A percentile compares a stretch with the other conserved stretches of the same genome.
Conservation (phyloP, 1,284 basidiomycete species). For the Ustilago esculenta region DNA sequence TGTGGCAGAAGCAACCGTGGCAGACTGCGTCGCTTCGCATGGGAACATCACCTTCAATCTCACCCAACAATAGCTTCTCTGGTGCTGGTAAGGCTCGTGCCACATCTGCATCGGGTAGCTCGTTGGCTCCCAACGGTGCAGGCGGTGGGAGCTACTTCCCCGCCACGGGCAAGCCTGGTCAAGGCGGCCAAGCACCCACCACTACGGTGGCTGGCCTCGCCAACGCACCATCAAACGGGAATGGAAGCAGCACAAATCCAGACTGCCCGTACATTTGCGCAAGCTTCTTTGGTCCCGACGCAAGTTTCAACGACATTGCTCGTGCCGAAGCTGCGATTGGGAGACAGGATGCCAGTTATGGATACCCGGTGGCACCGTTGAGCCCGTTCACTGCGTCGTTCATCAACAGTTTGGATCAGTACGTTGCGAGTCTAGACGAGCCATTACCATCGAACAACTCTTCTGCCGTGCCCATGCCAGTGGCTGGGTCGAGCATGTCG, state of each 20-base stretch:
- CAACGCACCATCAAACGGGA: constrained; percentile 8
- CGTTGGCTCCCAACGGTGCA: background rate
- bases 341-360: constrained; percentile 36
- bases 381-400: constrained; percentile 43
- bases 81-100: constrained; percentile 15
- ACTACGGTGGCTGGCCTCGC: constrained; percentile 7
- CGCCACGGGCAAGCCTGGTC: background rate
- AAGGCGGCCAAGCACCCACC: background rate
- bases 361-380: constrained; percentile 36
- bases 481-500: constrained; percentile 8
- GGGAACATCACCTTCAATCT: constrained; percentile 26
- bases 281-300: constrained; percentile 42
- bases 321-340: constrained; percentile 40
- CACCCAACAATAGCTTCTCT: constrained; percentile 9
- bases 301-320: constrained; percentile 39
- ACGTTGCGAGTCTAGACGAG: constrained; percentile 43
- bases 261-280: constrained; percentile 42
- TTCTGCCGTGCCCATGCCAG: constrained; percentile 6
- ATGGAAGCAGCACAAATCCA: constrained; percentile 10
- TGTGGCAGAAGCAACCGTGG: constrained; percentile 51
- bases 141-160: constrained; percentile 11
- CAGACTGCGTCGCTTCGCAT: constrained; percentile 41
- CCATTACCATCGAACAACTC: constrained; percentile 29
- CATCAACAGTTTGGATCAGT: constrained; percentile 46
- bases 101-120: constrained; percentile 6